Percentiles rank a stretch among this genome's conserved stretches.
phyloP scores from a whole-genome alignment of 75 land plant genomes.

The Azolla pinnata region DNA sequence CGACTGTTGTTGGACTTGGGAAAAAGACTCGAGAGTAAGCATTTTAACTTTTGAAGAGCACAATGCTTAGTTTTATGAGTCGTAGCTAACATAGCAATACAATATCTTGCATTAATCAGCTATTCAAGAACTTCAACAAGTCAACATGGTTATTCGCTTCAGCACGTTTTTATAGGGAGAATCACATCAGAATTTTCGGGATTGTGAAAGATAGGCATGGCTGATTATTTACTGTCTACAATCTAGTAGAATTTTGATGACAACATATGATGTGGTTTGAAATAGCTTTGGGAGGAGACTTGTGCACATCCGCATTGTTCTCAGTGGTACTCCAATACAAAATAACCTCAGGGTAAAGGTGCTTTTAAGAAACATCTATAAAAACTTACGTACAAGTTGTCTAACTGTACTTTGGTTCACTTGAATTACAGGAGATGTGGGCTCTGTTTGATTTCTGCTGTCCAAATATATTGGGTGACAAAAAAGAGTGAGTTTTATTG shows the following conservation, averaged over 20 bases:
- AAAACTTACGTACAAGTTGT: too few relatives aligned
- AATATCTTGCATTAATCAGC: too few relatives aligned
- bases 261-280: conserved; percentile 96
- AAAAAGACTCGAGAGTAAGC: conserved; percentile 66
- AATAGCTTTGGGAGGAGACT: conserved; percentile 57
- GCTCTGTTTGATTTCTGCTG: conserved; percentile 92
- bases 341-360: conserved; percentile 72
- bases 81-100: too few relatives aligned
- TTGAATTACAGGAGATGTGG: conserved; percentile 72
- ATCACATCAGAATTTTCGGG: too few relatives aligned
- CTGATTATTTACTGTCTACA: conserved; percentile 8
- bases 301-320: conserved; percentile 71
- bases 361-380: conserved; percentile 1
- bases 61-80: too few relatives aligned
- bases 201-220: neutral
- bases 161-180: conserved; percentile 55
- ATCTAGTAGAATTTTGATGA: conserved; percentile 77
- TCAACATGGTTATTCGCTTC: conserved; percentile 63
- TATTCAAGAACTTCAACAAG: conserved; percentile 51
- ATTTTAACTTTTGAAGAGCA: neutral
- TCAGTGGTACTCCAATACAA: conserved; percentile 96
- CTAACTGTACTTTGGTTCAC: too few relatives aligned
- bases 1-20: conserved; percentile 65
- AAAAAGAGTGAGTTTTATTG: conserved; percentile 50
- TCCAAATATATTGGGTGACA: conserved; percentile 84